phyloP scores from a whole-genome alignment of 805 yeast genomes.

The Wickerhamiella australiensis region DNA sequence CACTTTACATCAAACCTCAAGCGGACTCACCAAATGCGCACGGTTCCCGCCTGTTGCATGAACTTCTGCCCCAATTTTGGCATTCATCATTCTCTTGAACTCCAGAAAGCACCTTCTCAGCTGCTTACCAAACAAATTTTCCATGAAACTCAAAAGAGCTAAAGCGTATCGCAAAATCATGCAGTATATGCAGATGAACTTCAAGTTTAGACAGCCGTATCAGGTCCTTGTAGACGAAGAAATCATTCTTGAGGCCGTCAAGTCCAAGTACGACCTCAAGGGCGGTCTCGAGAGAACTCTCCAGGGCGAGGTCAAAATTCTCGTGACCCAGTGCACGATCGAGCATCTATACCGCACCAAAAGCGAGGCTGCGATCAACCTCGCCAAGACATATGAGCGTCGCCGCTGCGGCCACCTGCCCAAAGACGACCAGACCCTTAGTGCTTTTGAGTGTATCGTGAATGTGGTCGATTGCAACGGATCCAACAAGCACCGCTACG shows the following conservation, averaged over 20 bases:
- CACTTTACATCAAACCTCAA: no score
- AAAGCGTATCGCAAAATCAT: constrained; percentile 88
- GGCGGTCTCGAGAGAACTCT: constrained; percentile 70
- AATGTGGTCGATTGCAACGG: constrained; percentile 32
- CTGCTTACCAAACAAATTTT: background rate
- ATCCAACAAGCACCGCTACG: constrained; percentile 77
- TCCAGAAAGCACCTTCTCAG: no score
- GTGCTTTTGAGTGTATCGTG: constrained; percentile 64
- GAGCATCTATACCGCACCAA: constrained; percentile 64
- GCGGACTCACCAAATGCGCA: background rate
- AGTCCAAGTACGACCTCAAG: constrained; percentile 62
- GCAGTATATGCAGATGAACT: constrained; percentile 70
- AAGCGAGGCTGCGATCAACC: constrained; percentile 62
- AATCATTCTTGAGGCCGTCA: constrained; percentile 50
- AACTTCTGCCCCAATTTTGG: background rate
- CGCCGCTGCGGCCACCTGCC: constrained; percentile 73
- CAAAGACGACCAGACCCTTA: constrained; percentile 25
- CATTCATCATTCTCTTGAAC: no score
- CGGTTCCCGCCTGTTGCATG: no score
- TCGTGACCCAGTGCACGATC: constrained; percentile 95
- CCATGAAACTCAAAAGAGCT: constrained; percentile 93
- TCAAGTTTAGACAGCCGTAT: constrained; percentile 87
- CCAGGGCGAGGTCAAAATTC: constrained; percentile 72
- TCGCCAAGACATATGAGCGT: constrained; percentile 78
- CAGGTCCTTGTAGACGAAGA: constrained; percentile 82